These are phyloP conservation scores for Cudoniella acicularis DNA, from an alignment of 495 filamentous ascomycete genomes.

Conservation along the genomic window DNA sequence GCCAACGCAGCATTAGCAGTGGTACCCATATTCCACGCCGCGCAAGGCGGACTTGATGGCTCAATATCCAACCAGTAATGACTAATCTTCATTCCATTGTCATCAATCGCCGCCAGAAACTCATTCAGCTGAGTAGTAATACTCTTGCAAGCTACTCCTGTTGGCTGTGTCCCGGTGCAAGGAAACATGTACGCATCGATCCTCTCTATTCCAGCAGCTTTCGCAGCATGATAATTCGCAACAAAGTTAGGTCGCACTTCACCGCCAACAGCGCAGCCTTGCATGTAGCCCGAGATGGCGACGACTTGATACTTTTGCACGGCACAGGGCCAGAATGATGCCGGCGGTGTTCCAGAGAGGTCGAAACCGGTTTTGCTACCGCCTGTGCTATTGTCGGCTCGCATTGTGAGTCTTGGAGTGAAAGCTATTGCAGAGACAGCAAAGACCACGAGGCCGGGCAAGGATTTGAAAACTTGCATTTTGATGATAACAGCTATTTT, in stretches of 20 bases:
- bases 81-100: neutral
- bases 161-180: slow-evolving; percentile 5
- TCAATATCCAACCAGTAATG: slow-evolving; percentile 10
- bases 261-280: neutral
- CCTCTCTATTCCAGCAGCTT: neutral
- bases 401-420: no score
- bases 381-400: neutral
- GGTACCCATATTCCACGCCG: slow-evolving; percentile 3
- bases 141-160: slow-evolving; percentile 5
- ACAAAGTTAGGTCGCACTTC: neutral
- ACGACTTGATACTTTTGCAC: neutral
- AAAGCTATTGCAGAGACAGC: no score
- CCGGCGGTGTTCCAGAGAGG: neutral
- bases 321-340: slow-evolving; percentile 7
- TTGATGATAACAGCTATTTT: no score
- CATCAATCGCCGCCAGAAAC: neutral
- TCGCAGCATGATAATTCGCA: neutral
- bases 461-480: no score
- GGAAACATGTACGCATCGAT: slow-evolving; percentile 8
- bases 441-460: no score
- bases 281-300: neutral
- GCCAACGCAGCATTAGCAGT: slow-evolving; percentile 5
- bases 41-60: neutral
- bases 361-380: neutral
- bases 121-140: slow-evolving; percentile 1